phyloP scores from a whole-genome alignment of 805 yeast genomes.

The Torulaspora gathmanii region DNA sequence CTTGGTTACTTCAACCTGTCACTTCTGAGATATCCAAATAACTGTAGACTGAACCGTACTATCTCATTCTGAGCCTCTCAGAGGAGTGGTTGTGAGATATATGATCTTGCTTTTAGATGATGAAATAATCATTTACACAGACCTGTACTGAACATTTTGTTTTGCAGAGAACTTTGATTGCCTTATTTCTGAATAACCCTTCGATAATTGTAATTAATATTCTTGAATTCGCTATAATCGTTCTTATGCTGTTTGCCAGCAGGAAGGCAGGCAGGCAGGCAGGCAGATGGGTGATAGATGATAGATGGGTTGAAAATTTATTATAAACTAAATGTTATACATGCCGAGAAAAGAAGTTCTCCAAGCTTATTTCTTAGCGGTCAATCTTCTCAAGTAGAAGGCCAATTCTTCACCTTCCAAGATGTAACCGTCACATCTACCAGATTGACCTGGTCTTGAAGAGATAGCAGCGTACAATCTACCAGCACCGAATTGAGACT shows the following conservation, averaged over 20 bases:
- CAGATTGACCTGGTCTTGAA: conserved; percentile 99
- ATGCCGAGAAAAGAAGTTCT: conserved; percentile 13
- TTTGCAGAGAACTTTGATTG: conserved; percentile 35
- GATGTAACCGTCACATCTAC: conserved; percentile 99
- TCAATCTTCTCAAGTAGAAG: conserved; percentile 99
- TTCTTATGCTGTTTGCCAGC: no score
- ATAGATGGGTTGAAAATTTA: conserved; percentile 15
- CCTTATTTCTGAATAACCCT: conserved; percentile 24
- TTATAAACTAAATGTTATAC: conserved; percentile 19
- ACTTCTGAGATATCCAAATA: neutral
- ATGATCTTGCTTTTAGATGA: conserved; percentile 20
- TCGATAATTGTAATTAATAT: neutral
- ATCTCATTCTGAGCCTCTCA: conserved; percentile 2
- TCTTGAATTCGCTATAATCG: no score
- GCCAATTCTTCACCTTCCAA: conserved; percentile 99
- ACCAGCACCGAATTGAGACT: conserved; percentile 97
- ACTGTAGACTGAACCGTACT: neutral
- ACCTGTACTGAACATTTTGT: conserved; percentile 38
- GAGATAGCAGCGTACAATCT: conserved; percentile 97
- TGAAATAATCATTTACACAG: conserved; percentile 37
- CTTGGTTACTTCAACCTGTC: neutral
- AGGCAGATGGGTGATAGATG: neutral
- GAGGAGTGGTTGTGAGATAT: conserved; percentile 4
- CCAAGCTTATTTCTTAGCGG: conserved; percentile 88
- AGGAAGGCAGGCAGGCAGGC: no score